Conservation (phyloP, 345 rosid species). For the Hevea brasiliensis region DNA sequence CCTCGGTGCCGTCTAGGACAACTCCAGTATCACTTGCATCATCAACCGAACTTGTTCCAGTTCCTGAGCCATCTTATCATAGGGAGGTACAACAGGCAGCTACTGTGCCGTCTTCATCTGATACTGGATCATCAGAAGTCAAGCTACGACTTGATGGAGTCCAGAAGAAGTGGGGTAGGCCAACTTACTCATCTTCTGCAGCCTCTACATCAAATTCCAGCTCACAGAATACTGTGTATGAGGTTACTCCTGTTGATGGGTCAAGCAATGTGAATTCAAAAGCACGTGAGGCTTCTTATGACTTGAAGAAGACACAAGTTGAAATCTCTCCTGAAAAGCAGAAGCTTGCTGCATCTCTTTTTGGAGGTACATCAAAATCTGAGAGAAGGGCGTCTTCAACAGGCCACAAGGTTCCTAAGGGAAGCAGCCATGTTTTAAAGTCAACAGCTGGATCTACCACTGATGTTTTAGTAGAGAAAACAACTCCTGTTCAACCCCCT, state of each 20-base stretch:
- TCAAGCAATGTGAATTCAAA: conserved; percentile 45
- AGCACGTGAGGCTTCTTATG: conserved; percentile 46
- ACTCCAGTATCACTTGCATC: conserved; percentile 45
- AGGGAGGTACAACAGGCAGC: conserved; percentile 51
- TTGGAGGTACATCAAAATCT: conserved; percentile 71
- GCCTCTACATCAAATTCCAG: conserved; percentile 50
- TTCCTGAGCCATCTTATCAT: conserved; percentile 64
- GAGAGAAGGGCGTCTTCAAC: conserved; percentile 60
- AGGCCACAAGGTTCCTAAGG: conserved; percentile 51
- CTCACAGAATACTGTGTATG: conserved; percentile 54
- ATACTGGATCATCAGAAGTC: conserved; percentile 57
- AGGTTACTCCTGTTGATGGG: conserved; percentile 39
- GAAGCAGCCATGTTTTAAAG: conserved; percentile 40
- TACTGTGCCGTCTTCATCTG: conserved; percentile 46
- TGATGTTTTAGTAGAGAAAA: conserved; percentile 35
- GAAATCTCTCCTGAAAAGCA: conserved; percentile 83
- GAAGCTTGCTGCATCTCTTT: conserved; percentile 94
- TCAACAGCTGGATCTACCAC: conserved; percentile 8
- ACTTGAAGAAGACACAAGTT: conserved; percentile 57
- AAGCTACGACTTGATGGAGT: conserved; percentile 94
- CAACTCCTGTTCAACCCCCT: conserved; percentile 54
- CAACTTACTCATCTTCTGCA: conserved; percentile 52
- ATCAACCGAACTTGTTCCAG: conserved; percentile 68
- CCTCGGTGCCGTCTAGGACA: conserved; percentile 42
- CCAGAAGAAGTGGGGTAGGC: conserved; percentile 91